Evolutionary conservation across 2,329 filamentous ascomycete genomes (phyloP).

Genomic region (Fusarium sp.): DNA sequence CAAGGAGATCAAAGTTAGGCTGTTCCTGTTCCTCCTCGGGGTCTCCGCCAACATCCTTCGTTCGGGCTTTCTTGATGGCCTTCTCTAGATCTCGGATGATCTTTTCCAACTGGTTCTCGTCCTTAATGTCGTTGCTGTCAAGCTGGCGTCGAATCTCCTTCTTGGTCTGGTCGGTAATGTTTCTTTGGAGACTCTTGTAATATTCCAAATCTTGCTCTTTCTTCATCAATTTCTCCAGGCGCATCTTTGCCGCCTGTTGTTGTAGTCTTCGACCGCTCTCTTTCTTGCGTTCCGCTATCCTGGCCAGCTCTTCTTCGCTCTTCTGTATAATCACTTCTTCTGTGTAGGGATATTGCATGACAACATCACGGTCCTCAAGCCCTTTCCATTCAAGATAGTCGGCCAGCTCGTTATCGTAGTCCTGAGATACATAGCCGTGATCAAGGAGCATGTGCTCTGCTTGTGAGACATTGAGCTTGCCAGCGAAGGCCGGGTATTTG

Average conservation of each 20-base stretch:
- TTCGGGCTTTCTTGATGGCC: slow-evolving; percentile 88
- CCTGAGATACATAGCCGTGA: slow-evolving; percentile 88
- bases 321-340: slow-evolving; percentile 93
- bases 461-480: slow-evolving; percentile 87
- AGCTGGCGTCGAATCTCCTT: slow-evolving; percentile 90
- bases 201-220: slow-evolving; percentile 97
- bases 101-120: slow-evolving; percentile 87
- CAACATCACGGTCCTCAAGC: slow-evolving; percentile 86
- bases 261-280: slow-evolving; percentile 92
- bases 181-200: slow-evolving; percentile 84
- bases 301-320: slow-evolving; percentile 91
- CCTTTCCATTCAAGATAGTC: slow-evolving; percentile 91
- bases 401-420: slow-evolving; percentile 84
- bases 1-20: slow-evolving; percentile 88
- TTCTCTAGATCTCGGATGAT: slow-evolving; percentile 91
- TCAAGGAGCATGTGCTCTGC: slow-evolving; percentile 88
- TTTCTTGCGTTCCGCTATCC: slow-evolving; percentile 92
- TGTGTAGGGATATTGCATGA: slow-evolving; percentile 93
- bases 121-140: slow-evolving; percentile 91
- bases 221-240: slow-evolving; percentile 91
- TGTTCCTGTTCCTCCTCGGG: slow-evolving; percentile 84
- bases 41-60: slow-evolving; percentile 89
- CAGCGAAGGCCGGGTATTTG: slow-evolving; percentile 91
- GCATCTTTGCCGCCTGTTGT: slow-evolving; percentile 97
- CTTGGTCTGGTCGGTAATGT: slow-evolving; percentile 82